These are phyloP conservation scores for Henningerozyma blattae DNA, from an alignment of 805 yeast genomes.

Conservation along the genomic window DNA sequence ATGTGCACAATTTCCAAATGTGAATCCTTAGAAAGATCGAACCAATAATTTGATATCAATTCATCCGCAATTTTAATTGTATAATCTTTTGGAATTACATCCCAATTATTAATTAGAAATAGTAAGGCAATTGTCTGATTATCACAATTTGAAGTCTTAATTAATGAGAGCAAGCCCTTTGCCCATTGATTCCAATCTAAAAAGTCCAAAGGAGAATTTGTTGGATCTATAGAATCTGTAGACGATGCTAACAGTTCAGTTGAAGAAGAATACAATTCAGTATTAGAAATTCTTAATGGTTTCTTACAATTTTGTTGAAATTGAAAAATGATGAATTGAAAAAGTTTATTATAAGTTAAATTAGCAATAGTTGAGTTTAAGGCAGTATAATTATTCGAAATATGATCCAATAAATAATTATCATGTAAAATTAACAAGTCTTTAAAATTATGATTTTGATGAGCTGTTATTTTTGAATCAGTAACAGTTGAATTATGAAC, in stretches of 20 bases:
- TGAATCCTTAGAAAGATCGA: conserved; percentile 8
- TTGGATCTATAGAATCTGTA: conserved; percentile 1
- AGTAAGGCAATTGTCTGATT: conserved; percentile 15
- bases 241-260: too few species aligned
- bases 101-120: conserved; percentile 22
- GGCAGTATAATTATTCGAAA: conserved; percentile 15
- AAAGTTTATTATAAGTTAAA: conserved; percentile 17
- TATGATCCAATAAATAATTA: conserved; percentile 8
- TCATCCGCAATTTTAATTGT: conserved; percentile 4
- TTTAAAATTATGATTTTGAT: conserved; percentile 1
- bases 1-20: conserved; percentile 7
- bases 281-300: too few species aligned
- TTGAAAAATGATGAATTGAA: conserved; percentile 13
- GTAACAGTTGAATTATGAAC: too few species aligned
- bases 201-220: conserved; percentile 1
- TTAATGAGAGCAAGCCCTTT: conserved; percentile 13
- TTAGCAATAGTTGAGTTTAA: conserved; percentile 17
- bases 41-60: conserved; percentile 10
- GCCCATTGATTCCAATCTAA: conserved; percentile 20
- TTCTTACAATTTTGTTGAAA: conserved; percentile 5
- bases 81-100: conserved; percentile 7
- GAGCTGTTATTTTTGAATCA: too few species aligned
- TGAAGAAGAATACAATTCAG: too few species aligned
- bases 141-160: conserved; percentile 16
- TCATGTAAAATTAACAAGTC: conserved; percentile 15